phyloP scores from a whole-genome alignment of 2,329 filamentous ascomycete genomes.

The Beauveria sp. region DNA sequence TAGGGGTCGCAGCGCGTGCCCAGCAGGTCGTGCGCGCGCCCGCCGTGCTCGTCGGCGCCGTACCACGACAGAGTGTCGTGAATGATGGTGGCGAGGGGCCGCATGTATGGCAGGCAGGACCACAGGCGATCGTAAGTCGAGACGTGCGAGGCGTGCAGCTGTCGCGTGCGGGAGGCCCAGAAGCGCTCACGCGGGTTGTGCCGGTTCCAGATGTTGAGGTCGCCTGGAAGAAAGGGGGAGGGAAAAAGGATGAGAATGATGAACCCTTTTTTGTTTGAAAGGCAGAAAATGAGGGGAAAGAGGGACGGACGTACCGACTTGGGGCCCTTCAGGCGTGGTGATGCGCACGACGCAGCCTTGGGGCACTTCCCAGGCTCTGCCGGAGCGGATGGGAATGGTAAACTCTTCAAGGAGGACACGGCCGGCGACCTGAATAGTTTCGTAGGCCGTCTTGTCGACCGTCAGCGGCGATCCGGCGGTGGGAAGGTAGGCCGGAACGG shows the following conservation, averaged over 20 bases:
- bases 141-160: slow-evolving; percentile 71
- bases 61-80: slow-evolving; percentile 30
- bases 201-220: slow-evolving; percentile 74
- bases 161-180: slow-evolving; percentile 72
- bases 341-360: slow-evolving; percentile 64
- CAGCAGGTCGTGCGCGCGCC: slow-evolving; percentile 68
- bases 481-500: slow-evolving; percentile 41
- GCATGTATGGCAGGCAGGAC: slow-evolving; percentile 67
- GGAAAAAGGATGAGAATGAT: neutral
- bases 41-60: slow-evolving; percentile 53
- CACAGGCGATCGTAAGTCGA: slow-evolving; percentile 65
- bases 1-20: slow-evolving; percentile 83
- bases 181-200: slow-evolving; percentile 72
- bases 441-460: slow-evolving; percentile 45
- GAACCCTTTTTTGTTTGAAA: neutral
- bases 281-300: neutral
- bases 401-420: slow-evolving; percentile 42
- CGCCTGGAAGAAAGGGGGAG: slow-evolving; percentile 39
- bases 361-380: slow-evolving; percentile 62
- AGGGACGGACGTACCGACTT: slow-evolving; percentile 46
- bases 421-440: slow-evolving; percentile 47
- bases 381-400: slow-evolving; percentile 64
- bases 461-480: slow-evolving; percentile 34
- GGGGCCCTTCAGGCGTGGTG: slow-evolving; percentile 67
- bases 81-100: slow-evolving; percentile 16